A percentile compares a stretch with the other conserved stretches of the same genome.
Evolutionary conservation across 169 alveolate species (phyloP).

Genomic region (Plasmodium berghei): DNA sequence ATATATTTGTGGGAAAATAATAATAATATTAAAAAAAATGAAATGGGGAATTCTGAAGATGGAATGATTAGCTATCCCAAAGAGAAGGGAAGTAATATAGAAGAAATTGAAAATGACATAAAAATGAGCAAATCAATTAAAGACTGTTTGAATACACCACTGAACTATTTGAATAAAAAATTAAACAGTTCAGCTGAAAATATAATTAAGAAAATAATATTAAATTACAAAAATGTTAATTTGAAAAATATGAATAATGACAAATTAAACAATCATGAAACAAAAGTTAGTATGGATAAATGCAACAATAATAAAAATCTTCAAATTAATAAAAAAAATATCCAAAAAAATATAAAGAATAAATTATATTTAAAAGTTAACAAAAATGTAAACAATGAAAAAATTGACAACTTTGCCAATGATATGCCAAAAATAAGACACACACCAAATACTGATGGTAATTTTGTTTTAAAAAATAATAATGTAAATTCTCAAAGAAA

Average conservation of each 20-base stretch:
- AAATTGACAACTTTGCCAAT: background rate
- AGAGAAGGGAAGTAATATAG: background rate
- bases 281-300: background rate
- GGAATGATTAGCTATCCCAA: background rate
- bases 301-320: background rate
- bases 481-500: background rate
- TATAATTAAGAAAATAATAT: constrained; percentile 48
- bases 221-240: constrained; percentile 33
- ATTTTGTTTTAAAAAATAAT: too few species aligned
- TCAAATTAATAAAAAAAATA: background rate
- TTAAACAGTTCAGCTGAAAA: constrained; percentile 16
- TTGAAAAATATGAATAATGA: background rate
- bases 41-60: background rate
- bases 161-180: constrained; percentile 24
- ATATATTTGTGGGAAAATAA: constrained; percentile 29
- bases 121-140: constrained; percentile 10
- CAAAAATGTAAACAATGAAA: background rate
- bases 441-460: background rate
- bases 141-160: constrained; percentile 12
- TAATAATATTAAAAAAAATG: constrained; percentile 1
- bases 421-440: background rate
- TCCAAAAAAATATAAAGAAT: background rate
- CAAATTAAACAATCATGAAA: background rate
- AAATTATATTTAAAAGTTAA: background rate
- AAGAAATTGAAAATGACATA: background rate